Evolutionary conservation across 2,329 filamentous ascomycete genomes (phyloP).

Genomic region (Hypomyces rosellus): DNA sequence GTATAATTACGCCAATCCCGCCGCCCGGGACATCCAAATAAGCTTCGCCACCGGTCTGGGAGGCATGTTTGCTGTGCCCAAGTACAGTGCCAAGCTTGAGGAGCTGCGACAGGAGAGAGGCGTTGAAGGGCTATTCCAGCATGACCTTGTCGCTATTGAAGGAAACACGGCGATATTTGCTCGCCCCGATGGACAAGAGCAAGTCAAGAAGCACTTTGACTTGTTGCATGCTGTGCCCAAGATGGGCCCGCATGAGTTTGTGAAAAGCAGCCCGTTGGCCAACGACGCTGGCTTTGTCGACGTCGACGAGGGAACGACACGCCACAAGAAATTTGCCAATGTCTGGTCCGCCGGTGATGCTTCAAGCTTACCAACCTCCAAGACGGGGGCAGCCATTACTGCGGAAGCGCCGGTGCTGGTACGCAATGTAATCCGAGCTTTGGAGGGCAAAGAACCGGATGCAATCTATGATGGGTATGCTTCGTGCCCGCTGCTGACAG

Average conservation of each 20-base stretch:
- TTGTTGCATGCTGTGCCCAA: slow-evolving; percentile 52
- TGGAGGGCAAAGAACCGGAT: slow-evolving; percentile 40
- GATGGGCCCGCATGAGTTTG: slow-evolving; percentile 50
- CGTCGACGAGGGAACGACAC: slow-evolving; percentile 46
- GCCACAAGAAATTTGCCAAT: slow-evolving; percentile 48
- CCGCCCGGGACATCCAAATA: slow-evolving; percentile 42
- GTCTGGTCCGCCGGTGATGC: slow-evolving; percentile 56
- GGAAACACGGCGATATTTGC: slow-evolving; percentile 48
- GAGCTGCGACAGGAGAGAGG: slow-evolving; percentile 46
- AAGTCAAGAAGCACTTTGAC: slow-evolving; percentile 44
- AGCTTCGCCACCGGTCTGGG: slow-evolving; percentile 50
- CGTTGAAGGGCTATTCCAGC: slow-evolving; percentile 53
- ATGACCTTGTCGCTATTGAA: slow-evolving; percentile 48
- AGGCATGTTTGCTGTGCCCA: slow-evolving; percentile 54
- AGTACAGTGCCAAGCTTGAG: slow-evolving; percentile 50
- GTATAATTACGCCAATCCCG: slow-evolving; percentile 36
- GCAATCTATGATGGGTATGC: slow-evolving; percentile 49
- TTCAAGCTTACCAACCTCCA: slow-evolving; percentile 52
- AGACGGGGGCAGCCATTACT: slow-evolving; percentile 49
- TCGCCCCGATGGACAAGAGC: slow-evolving; percentile 34
- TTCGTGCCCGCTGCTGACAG: slow-evolving; percentile 47
- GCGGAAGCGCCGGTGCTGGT: slow-evolving; percentile 46
- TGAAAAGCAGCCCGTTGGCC: slow-evolving; percentile 47
- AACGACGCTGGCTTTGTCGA: slow-evolving; percentile 53
- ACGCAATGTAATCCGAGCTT: slow-evolving; percentile 36